These are phyloP conservation scores for Iris macrosiphon DNA, from an alignment of 106 monocot genomes.

Conservation along the genomic window DNA sequence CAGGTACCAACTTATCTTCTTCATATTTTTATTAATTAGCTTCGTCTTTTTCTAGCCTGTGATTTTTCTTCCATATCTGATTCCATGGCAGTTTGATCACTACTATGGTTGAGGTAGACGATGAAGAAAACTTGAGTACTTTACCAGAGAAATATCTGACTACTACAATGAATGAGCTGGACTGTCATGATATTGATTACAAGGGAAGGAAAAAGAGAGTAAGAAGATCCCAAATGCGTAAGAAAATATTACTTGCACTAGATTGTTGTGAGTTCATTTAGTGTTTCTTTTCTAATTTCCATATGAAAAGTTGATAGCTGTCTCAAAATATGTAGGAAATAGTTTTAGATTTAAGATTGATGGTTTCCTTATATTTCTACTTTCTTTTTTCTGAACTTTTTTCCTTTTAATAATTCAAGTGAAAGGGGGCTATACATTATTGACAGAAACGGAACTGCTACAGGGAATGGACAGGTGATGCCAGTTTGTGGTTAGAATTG, in stretches of 20 bases:
- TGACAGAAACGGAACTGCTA: no score
- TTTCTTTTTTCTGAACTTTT: no score
- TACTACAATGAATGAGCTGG: slow-evolving; percentile 4
- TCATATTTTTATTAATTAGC: not conserved
- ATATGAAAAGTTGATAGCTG: no score
- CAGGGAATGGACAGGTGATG: no score
- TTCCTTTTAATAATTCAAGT: no score
- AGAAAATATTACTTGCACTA: slow-evolving; percentile 12
- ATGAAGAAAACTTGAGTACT: slow-evolving; percentile 8
- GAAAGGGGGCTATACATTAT: no score
- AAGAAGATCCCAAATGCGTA: slow-evolving; percentile 39
- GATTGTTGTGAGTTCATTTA: not conserved
- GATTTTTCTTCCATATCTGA: slow-evolving; percentile 7
- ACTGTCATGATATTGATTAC: slow-evolving; percentile 11
- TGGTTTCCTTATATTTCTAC: no score
- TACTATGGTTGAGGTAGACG: slow-evolving; percentile 10
- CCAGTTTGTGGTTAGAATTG: no score
- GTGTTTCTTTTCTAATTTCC: not conserved
- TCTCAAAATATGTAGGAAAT: no score
- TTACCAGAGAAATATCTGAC: slow-evolving; percentile 1
- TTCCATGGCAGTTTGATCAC: slow-evolving; percentile 18
- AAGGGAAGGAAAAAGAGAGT: slow-evolving; percentile 42
- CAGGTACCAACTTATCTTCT: not conserved
- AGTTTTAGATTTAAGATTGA: no score
- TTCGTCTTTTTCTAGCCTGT: not conserved